Base-by-base conservation (phyloP, 495 filamentous ascomycete species). In the Extremus antarcticus region DNA sequence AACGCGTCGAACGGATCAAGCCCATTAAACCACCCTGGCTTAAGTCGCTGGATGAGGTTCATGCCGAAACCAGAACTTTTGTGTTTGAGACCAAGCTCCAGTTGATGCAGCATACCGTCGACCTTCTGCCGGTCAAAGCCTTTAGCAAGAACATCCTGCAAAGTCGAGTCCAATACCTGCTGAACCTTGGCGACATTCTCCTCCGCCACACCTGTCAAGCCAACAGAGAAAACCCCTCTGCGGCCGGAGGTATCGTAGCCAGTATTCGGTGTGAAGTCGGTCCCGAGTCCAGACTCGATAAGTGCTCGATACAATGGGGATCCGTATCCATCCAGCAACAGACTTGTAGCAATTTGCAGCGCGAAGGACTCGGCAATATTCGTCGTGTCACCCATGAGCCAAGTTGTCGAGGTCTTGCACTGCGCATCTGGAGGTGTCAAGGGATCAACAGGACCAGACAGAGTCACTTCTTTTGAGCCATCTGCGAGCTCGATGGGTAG, bases 1-100 rank as follows among this genome's bases (percentile, higher is more conserved):
- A 98, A 72, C 21, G 87, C 80, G 55, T 92, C 81, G 68, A 98
- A 90, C 10, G 92, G 94, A 68, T 96, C 87, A 13, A 88, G 78
- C 15, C 92, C 92, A 54, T 92, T 92, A 68, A 97, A 95, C 92
- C 92, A 98, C 24, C 82, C 81, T 2, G 88, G 84, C 51, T 92
- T 86, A 52, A 95, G 74, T 45, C 89, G 78, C 60, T 95, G 86
- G 74, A 96, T 85, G 1, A 98, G 71, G 43, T 82, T 82, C 78
- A 97, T 86, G 21, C 92, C 92, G 63, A 98, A 97, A 59, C 86
- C 86, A 32, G 92, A 86, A 0, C 88, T 95, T 70, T 96, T 96
- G 70, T 97, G 91, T 64, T 95, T 94, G 22, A 97, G 71, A 10
- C 80, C 75, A 32, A 98, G 75, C 63, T 98, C 92, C 10, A 97